These are phyloP conservation scores for Geopyxis carbonaria DNA, from an alignment of 495 filamentous ascomycete genomes.

Conservation along the genomic window DNA sequence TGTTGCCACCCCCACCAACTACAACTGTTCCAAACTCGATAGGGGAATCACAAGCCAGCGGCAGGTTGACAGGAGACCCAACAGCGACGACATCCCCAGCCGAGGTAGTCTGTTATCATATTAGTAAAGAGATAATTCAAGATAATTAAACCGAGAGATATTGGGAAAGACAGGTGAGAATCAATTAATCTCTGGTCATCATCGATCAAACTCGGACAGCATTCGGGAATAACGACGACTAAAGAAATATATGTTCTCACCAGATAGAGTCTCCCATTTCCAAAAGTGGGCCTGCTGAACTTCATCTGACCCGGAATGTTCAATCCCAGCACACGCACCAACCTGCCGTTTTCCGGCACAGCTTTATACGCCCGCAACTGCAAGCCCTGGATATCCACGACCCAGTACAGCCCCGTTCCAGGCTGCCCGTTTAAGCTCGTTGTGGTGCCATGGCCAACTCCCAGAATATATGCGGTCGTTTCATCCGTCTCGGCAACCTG, in stretches of 20 bases:
- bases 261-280: constrained; percentile 27
- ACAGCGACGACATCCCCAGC: constrained; percentile 26
- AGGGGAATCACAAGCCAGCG: constrained; percentile 27
- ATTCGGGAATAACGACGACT: no score
- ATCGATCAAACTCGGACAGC: no score
- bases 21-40: constrained; percentile 24
- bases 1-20: constrained; percentile 21
- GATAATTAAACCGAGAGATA: no score
- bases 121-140: no score
- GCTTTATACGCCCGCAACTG: constrained; percentile 31
- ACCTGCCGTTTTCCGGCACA: constrained; percentile 26
- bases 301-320: constrained; percentile 27
- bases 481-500: constrained; percentile 26
- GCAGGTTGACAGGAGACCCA: constrained; percentile 29
- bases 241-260: no score
- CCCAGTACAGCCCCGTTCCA: constrained; percentile 29
- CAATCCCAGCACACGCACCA: constrained; percentile 26
- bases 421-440: constrained; percentile 27
- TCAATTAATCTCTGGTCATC: no score
- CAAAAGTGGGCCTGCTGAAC: constrained; percentile 28
- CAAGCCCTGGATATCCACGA: constrained; percentile 28
- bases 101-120: no score
- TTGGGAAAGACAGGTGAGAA: no score
- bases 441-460: constrained; percentile 27
- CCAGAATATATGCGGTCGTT: constrained; percentile 24